Base-by-base conservation (phyloP, 345 rosid genomes). In the Salix caprea region DNA sequence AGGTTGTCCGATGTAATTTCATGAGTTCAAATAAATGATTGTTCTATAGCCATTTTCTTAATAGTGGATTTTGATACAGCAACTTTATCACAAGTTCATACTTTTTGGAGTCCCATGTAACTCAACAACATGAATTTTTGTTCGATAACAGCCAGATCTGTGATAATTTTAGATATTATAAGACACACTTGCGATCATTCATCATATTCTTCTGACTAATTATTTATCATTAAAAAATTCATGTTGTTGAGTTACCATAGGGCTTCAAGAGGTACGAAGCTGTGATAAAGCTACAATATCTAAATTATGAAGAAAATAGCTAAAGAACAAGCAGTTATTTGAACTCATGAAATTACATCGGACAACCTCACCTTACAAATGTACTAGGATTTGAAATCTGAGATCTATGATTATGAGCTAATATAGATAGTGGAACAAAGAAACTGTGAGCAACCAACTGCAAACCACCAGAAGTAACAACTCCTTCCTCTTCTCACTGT, bases 341-440 rank as follows among this genome's bases (percentile, higher is more conserved):
- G 44, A 74, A 75, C 42, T 72, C 42, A 78, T 64, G 70, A 66
- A 48, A 69, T 61, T 85, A 79, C 79, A 77, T 65, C 60, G 65
- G 72, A 26, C 74, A 76, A 7, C 65, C 68, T 64, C 70, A 72
- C 40, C 50, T 39, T 70, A 76, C 84, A 73, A 69, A 77, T 84
- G 48, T 54, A 44, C 37, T 52, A 77, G 60, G 71, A 61, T 42
- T 70, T 42, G 34, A 61, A 71, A 72, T 77, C 72, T 70, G n/a
- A 32, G 30, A 69, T 37, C 32, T 68, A 61, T 69, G n/a, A 26
- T 32, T 28, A 42, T 44, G 67, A 73, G 64, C 58, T 71, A 30
- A 30, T 30, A 30, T 26, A 26, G 28, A 26, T 26, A 26, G 28
- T 26, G 28, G 28, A 26, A 26, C 28, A 26, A 26, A 26, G 28